These are phyloP conservation scores for Clathrus columnatus DNA, from an alignment of 768 basidiomycete genomes.

Conservation along the genomic window DNA sequence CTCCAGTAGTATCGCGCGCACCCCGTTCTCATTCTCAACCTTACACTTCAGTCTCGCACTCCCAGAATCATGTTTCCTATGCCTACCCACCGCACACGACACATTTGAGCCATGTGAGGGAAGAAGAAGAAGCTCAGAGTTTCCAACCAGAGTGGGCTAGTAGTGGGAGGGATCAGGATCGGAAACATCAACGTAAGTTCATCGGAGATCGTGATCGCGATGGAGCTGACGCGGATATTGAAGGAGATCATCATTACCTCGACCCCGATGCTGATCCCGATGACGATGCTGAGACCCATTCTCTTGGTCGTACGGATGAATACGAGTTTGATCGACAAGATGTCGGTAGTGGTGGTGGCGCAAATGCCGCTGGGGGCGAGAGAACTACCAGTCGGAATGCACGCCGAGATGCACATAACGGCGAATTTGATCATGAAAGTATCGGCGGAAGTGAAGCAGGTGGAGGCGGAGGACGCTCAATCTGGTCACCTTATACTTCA, in stretches of 20 bases:
- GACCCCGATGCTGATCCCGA: neutral
- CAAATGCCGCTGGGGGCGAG: no score
- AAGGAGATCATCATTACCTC: no score
- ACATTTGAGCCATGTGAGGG: neutral
- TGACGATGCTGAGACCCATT: neutral
- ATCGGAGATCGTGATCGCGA: no score
- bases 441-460: neutral
- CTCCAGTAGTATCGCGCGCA: neutral
- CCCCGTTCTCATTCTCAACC: neutral
- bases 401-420: neutral
- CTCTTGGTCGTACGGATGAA: neutral
- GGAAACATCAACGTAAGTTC: no score
- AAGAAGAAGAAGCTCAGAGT: neutral
- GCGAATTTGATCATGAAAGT: neutral
- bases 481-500: constrained; percentile 1
- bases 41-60: neutral
- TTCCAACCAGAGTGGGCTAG: neutral
- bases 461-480: neutral
- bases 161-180: neutral
- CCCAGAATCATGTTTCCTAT: neutral
- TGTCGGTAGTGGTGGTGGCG: neutral
- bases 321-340: neutral
- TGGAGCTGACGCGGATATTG: no score
- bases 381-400: no score
- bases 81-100: neutral